These are phyloP conservation scores for Ascoidea tarda DNA, from an alignment of 805 yeast species.

Conservation along the genomic window DNA sequence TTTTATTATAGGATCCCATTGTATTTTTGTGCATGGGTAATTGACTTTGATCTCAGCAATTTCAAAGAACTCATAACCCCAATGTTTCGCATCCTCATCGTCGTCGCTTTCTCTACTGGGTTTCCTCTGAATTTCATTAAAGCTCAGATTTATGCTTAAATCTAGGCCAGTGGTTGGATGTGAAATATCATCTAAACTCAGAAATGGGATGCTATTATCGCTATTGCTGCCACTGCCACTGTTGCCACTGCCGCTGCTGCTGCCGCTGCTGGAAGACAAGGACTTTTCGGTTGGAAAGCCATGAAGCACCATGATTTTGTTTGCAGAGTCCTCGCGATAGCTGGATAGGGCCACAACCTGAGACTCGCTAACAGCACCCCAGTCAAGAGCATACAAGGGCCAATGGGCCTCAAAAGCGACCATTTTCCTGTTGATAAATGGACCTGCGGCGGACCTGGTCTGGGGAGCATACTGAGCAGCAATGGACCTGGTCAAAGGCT, in stretches of 20 bases:
- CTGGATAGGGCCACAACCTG: conserved; percentile 59
- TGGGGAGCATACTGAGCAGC: too few relatives aligned
- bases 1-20: conserved; percentile 52
- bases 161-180: too few relatives aligned
- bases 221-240: not conserved
- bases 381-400: conserved; percentile 38
- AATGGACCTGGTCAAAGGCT: too few relatives aligned
- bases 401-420: conserved; percentile 27
- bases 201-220: not conserved
- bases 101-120: too few relatives aligned
- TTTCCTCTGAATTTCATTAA: too few relatives aligned
- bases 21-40: conserved; percentile 58
- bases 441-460: too few relatives aligned
- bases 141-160: too few relatives aligned
- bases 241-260: not conserved
- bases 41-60: conserved; percentile 39
- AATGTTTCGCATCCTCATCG: too few relatives aligned
- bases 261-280: not conserved
- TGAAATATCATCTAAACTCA: too few relatives aligned
- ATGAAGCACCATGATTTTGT: conserved; percentile 42
- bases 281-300: conserved; percentile 12
- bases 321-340: conserved; percentile 63
- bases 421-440: too few relatives aligned
- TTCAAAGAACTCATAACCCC: conserved; percentile 24
- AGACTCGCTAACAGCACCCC: conserved; percentile 27